These are phyloP conservation scores for Psilocybe subaeruginosa DNA, from an alignment of 768 basidiomycete genomes.

Conservation along the genomic window DNA sequence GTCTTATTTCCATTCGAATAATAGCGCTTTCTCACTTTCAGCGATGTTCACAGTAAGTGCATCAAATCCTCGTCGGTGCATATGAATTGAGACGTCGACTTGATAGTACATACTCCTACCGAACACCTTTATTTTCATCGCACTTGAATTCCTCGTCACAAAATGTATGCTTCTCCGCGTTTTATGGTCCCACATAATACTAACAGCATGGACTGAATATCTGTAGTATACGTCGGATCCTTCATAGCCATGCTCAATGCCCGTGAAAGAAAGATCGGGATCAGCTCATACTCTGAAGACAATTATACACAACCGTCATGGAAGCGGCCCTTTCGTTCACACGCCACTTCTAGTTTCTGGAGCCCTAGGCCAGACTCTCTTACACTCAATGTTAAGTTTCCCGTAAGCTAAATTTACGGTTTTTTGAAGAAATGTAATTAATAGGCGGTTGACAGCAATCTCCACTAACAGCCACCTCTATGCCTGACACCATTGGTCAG, in stretches of 20 bases:
- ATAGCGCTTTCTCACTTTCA: conserved; percentile 44
- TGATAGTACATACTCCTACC: conserved; percentile 46
- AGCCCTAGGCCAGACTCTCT: conserved; percentile 13
- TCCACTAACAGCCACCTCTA: not conserved
- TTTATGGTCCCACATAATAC: not conserved
- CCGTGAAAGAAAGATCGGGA: conserved; percentile 28
- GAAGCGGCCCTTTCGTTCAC: conserved; percentile 8
- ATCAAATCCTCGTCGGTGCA: not conserved
- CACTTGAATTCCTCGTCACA: conserved; percentile 44
- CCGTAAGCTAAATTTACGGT: not conserved
- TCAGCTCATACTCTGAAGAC: not conserved
- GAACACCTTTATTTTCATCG: conserved; percentile 45
- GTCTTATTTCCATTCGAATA: conserved; percentile 14
- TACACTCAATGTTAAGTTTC: not conserved
- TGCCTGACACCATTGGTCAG: not conserved
- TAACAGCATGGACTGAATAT: not conserved
- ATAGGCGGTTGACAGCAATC: not conserved
- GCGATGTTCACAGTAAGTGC: conserved; percentile 43
- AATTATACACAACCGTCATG: conserved; percentile 10
- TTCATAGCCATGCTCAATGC: conserved; percentile 50
- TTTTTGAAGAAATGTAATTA: not conserved
- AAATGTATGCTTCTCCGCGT: conserved; percentile 35
- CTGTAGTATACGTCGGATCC: conserved; percentile 50
- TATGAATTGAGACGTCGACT: not conserved
- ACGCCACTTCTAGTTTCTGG: conserved; percentile 27